Evolutionary conservation across 73 alveolate species (phyloP), one percentile per base, ranked within the genome.

Genomic region (Effrenium voratum): DNA sequence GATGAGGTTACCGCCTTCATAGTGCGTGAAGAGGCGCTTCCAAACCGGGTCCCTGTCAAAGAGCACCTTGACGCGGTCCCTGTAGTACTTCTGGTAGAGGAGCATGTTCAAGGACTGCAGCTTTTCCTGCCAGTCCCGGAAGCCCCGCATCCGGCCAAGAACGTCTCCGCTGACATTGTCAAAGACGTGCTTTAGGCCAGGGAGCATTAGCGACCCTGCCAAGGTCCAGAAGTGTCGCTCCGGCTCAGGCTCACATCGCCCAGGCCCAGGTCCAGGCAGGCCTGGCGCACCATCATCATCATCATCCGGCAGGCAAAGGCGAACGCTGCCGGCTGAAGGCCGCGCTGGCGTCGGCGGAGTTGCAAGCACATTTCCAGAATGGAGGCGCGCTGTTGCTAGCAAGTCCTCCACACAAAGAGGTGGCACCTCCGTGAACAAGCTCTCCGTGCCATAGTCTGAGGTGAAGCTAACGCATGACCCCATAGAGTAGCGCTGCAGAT

Each of bases 1-100:
- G 16, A 86, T 63, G 12, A 86, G 46, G 66, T 24, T 43, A n/a
- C 94, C 94, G 5, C 94, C 94, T 19, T 86, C 94, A 41, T 60
- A 86, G 66, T 59, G 28, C n/a, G 12, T 41, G 83, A 34, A 86
- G 24, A 86, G 83, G 36, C 36, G 6, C 36, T n/a, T 40, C 16
- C 60, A 63, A 41, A 68, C 28, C 28, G 94, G 83, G 15, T 36
- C 45, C 6, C 22, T 43, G 28, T 38, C 41, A 32, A 47, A 41
- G 63, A 57, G 12, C 13, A 26, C 47, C 66, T 41, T 50, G 19
- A 60, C 38, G 5, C 94, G 60, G 49, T 86, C 94, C 1, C 94
- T 32, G 41, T 86, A 86, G 10, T 40, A 86, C 0, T 47, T 60
- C 43, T 86, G 94, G 41, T 86, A 66, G 24, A 57, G 83, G 13